Evolutionary conservation across 495 filamentous ascomycete genomes (phyloP).

Genomic region (Talaromyces nanjingensis): DNA sequence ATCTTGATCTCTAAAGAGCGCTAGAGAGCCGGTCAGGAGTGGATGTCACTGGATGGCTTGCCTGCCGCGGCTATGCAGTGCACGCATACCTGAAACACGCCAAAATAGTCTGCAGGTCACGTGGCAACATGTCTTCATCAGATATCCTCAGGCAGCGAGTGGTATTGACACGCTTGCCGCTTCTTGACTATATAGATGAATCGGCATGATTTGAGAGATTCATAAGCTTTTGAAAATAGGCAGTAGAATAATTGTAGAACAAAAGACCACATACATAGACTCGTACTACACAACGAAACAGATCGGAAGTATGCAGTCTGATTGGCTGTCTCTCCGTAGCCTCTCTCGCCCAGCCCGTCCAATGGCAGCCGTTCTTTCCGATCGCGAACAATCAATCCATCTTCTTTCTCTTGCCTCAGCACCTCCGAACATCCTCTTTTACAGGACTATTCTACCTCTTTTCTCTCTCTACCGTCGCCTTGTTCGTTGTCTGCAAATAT

Average conservation of each 20-base stretch:
- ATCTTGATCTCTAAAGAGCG: background rate
- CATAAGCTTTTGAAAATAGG: background rate
- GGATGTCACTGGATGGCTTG: background rate
- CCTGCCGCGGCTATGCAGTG: background rate
- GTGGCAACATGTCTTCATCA: background rate
- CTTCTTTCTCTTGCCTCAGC: background rate
- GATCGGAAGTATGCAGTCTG: background rate
- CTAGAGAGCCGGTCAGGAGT: background rate
- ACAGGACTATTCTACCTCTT: background rate
- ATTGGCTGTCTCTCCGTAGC: background rate
- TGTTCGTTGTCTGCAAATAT: background rate
- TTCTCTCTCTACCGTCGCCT: background rate
- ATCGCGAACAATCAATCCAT: background rate
- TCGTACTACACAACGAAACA: background rate
- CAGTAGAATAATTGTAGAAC: too few relatives aligned
- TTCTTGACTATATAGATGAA: too few relatives aligned
- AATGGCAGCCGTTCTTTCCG: slow-evolving; percentile 1
- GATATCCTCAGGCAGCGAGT: background rate
- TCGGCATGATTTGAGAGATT: too few relatives aligned
- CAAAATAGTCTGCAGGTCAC: background rate
- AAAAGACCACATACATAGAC: background rate
- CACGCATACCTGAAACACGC: slow-evolving; percentile 7
- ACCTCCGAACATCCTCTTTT: background rate
- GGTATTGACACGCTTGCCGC: background rate
- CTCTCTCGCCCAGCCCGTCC: background rate